Percentiles rank a stretch among this genome's conserved stretches.
Evolutionary conservation across 768 basidiomycete species (phyloP).

Genomic region (Termitomyces sp.): DNA sequence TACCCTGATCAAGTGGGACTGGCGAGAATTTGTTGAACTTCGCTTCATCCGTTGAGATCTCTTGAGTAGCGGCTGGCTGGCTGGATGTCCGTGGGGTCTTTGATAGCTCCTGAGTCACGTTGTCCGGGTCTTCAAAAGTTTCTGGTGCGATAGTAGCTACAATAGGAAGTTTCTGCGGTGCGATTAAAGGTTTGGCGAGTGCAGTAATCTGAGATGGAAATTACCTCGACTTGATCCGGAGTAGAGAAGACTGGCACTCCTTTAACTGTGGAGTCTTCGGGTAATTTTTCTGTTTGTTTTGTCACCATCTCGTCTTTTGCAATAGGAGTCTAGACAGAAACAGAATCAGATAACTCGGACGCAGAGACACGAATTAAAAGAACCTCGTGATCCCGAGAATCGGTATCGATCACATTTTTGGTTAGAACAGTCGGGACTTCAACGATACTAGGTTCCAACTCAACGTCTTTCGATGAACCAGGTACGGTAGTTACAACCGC

Average conservation of each 20-base stretch:
- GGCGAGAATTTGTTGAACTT: conserved; percentile 11
- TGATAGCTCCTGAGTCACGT: conserved; percentile 1
- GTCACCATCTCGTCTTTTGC: neutral
- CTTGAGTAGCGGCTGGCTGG: conserved; percentile 14
- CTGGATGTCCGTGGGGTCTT: conserved; percentile 15
- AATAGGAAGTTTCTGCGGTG: neutral
- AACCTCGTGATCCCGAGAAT: neutral
- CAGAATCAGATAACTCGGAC: neutral
- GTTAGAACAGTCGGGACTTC: neutral
- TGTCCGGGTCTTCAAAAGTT: neutral
- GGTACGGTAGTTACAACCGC: neutral
- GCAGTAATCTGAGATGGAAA: neutral
- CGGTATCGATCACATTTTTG: neutral
- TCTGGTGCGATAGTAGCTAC: neutral
- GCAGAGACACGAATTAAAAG: neutral
- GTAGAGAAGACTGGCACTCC: neutral
- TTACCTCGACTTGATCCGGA: neutral
- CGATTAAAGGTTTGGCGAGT: neutral
- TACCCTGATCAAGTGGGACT: neutral
- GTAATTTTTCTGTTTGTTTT: neutral
- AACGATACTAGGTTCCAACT: neutral
- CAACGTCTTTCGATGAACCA: neutral
- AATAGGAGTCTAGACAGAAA: neutral
- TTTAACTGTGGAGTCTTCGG: neutral
- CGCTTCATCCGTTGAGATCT: conserved; percentile 6